Percentiles rank a stretch among this genome's conserved stretches.
These are phyloP conservation scores for Bremia lactucae DNA, from an alignment of 352 stramenopile species.

Conservation along the genomic window DNA sequence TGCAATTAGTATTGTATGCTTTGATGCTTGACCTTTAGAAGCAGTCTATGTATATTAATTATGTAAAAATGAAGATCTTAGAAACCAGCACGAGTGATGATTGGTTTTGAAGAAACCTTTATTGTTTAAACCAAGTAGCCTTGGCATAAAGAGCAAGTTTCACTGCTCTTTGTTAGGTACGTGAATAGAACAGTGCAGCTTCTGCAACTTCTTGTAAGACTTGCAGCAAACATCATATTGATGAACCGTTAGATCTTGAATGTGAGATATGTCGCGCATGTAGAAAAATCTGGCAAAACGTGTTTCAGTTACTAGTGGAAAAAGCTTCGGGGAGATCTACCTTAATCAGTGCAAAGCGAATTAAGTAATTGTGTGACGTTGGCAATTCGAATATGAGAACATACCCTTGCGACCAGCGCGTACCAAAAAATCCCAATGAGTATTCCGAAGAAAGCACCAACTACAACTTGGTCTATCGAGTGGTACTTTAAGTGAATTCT, in stretches of 20 bases:
- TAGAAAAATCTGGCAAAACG: constrained; percentile 47
- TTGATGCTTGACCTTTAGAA: too few species aligned
- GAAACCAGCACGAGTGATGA: too few species aligned
- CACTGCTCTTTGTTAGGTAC: too few species aligned
- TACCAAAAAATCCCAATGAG: constrained; percentile 45
- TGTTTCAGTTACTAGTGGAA: constrained; percentile 40
- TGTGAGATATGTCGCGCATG: constrained; percentile 66
- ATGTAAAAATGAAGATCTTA: too few species aligned
- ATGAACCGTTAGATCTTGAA: constrained; percentile 71
- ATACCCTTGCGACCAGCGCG: constrained; percentile 23
- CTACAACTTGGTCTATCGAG: constrained; percentile 54
- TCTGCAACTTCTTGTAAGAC: constrained; percentile 21
- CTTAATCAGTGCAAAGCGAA: background rate
- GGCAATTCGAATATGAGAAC: too few species aligned
- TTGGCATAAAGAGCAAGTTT: too few species aligned
- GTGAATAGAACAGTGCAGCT: too few species aligned
- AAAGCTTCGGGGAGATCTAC: constrained; percentile 43
- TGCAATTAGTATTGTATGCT: too few species aligned
- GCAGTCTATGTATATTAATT: too few species aligned
- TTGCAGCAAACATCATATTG: constrained; percentile 52
- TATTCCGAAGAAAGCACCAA: constrained; percentile 38
- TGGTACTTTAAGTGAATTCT: constrained; percentile 75
- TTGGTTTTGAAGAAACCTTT: too few species aligned
- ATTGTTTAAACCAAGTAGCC: too few species aligned
- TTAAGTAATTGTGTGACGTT: background rate